Base-by-base conservation (phyloP, 345 rosid genomes). In the Brassica cretica region DNA sequence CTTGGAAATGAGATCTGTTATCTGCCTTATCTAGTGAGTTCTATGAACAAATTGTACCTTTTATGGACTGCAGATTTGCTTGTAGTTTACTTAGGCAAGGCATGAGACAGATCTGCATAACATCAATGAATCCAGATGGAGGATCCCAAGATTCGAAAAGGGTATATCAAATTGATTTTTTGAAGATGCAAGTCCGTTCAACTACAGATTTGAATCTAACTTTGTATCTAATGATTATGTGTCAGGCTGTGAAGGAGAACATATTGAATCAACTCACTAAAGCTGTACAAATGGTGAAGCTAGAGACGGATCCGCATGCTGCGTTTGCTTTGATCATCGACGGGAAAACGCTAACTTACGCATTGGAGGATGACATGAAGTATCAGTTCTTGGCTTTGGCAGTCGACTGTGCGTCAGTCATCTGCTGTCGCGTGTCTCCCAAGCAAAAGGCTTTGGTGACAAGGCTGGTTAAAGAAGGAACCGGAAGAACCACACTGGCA, bases 351-450 rank as follows among this genome's bases (percentile, higher is more conserved):
- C 86, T 95, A 69, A 66, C 90, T 11, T 88, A 87, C 71, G 89
- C 96, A 55, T 82, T 95, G 80, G 99, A 90, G 80, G 94, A 90
- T 80, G 96, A 93, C 65, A 80, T 89, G 86, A 95, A 95, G 87
- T 83, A 78, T 81, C 93, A 85, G 55, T 93, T 95, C 85, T 88
- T 95, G 86, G 86, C 83, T 53, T 83, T 95, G 74, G 98, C 98
- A 3, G 97, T 95, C 74, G 91, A 84, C 37, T 95, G 99, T 72
- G 99, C 99, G 9, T 93, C 99, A 60, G 98, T 93, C 77, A 91
- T 95, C 73, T 95, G 99, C 83, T 95, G 99, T 30, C 99, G 99
- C 9, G 98, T 93, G 37, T 95, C 99, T 79, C 98, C 99, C 75
- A 95, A 91, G 84, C 99, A 95, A 84, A 95, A 95, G 84, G 99